phyloP scores from a whole-genome alignment of 2,329 filamentous ascomycete species.

The Pseudogymnoascus sp. region DNA sequence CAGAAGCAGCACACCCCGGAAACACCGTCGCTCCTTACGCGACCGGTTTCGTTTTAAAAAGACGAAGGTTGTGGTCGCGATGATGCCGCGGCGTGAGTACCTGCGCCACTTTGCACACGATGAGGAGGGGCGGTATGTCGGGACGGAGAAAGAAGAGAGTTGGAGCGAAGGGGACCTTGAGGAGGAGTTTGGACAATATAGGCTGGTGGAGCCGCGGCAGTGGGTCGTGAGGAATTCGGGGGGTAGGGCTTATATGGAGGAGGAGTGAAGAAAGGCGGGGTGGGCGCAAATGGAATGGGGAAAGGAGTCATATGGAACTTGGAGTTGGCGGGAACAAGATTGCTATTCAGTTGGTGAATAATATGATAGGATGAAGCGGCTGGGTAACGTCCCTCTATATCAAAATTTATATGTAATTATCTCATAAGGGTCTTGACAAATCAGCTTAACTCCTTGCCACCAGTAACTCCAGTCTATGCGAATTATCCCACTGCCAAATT shows the following conservation, averaged over 20 bases:
- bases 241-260: neutral
- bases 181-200: slow-evolving; percentile 19
- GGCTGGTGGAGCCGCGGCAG: neutral
- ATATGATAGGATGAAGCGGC: neutral
- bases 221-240: neutral
- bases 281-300: neutral
- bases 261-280: neutral
- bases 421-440: neutral
- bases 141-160: slow-evolving; percentile 12
- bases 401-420: neutral
- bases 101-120: slow-evolving; percentile 24
- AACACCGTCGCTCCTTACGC: neutral
- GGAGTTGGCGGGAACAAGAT: neutral
- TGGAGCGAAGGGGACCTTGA: slow-evolving; percentile 17
- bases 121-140: slow-evolving; percentile 20
- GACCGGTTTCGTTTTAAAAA: neutral
- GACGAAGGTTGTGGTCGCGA: slow-evolving; percentile 21
- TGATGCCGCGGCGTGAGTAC: slow-evolving; percentile 26
- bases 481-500: neutral
- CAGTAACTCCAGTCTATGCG: neutral
- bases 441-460: neutral
- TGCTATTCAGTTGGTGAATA: neutral
- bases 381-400: neutral
- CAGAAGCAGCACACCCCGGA: neutral
- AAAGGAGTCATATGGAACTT: neutral